These are phyloP conservation scores for Talaromyces trachyspermus DNA, from an alignment of 495 filamentous ascomycete genomes.

Conservation along the genomic window DNA sequence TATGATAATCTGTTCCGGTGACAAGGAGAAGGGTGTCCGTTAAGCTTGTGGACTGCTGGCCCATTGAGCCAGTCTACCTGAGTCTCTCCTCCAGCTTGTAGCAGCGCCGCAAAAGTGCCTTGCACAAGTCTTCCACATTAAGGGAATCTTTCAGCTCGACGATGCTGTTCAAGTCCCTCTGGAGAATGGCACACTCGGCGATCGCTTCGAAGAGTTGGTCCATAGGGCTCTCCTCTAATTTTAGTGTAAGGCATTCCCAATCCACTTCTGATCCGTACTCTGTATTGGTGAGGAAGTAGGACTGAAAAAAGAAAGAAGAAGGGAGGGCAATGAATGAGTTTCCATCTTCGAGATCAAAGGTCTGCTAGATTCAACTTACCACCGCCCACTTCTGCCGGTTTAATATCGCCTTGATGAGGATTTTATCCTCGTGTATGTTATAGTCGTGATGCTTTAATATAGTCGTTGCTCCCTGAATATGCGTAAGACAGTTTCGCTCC, in stretches of 20 bases:
- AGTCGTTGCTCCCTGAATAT: neutral
- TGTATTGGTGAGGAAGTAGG: neutral
- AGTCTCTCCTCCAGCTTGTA: neutral
- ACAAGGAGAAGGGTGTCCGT: neutral
- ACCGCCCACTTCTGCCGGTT: neutral
- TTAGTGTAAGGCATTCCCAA: neutral
- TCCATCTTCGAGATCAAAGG: neutral
- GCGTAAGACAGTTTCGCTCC: neutral
- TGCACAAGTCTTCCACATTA: neutral
- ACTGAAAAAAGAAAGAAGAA: too few relatives aligned
- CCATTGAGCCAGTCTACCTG: neutral
- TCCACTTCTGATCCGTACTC: neutral
- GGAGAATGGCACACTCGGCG: neutral
- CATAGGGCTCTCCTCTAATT: neutral
- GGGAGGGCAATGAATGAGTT: too few relatives aligned
- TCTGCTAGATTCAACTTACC: neutral
- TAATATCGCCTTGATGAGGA: neutral
- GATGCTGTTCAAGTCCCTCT: neutral
- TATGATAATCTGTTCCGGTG: neutral
- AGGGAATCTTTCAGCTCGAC: neutral
- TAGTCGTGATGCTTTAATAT: neutral
- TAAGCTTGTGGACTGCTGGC: neutral
- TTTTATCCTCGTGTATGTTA: neutral
- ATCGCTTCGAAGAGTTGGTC: neutral
- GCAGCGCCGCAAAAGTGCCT: neutral